These are phyloP conservation scores for Scleroderma citrinum DNA, from an alignment of 768 basidiomycete species.

Conservation along the genomic window DNA sequence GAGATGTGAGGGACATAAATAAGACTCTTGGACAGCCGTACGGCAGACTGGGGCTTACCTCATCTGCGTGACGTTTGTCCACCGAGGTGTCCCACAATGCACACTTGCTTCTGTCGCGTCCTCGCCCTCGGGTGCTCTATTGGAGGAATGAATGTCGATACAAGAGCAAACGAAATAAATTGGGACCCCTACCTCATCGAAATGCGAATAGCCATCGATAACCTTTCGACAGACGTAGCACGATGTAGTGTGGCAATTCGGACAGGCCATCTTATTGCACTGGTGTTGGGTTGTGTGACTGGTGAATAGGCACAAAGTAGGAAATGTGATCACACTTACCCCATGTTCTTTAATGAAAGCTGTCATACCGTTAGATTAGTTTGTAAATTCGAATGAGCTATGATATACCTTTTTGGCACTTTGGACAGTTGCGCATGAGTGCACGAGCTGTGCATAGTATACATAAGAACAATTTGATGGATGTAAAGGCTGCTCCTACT, in stretches of 20 bases:
- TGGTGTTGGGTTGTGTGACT: conserved; percentile 21
- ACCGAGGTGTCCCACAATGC: conserved; percentile 56
- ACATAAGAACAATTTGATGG: conserved; percentile 3
- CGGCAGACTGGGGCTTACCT: conserved; percentile 35
- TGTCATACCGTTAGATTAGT: conserved; percentile 22
- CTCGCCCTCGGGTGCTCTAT: conserved; percentile 16
- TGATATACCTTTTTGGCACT: conserved; percentile 66
- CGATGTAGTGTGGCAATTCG: conserved; percentile 63
- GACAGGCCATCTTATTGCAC: conserved; percentile 93
- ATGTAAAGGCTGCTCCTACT: conserved; percentile 38
- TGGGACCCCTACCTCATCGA: conserved; percentile 39
- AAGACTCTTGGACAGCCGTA: neutral
- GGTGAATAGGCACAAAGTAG: neutral
- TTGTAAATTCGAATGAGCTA: neutral
- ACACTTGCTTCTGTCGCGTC: conserved; percentile 43
- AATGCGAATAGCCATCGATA: conserved; percentile 76
- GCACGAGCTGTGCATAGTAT: conserved; percentile 50
- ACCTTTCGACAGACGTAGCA: conserved; percentile 81
- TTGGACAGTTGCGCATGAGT: conserved; percentile 84
- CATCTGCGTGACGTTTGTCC: conserved; percentile 58
- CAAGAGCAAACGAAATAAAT: neutral
- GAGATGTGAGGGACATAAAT: neutral
- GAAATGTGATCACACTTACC: conserved; percentile 37
- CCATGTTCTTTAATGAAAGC: conserved; percentile 78
- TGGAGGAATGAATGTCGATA: neutral